These are phyloP conservation scores for Candida tibetensis DNA, from an alignment of 805 yeast species.

Conservation along the genomic window DNA sequence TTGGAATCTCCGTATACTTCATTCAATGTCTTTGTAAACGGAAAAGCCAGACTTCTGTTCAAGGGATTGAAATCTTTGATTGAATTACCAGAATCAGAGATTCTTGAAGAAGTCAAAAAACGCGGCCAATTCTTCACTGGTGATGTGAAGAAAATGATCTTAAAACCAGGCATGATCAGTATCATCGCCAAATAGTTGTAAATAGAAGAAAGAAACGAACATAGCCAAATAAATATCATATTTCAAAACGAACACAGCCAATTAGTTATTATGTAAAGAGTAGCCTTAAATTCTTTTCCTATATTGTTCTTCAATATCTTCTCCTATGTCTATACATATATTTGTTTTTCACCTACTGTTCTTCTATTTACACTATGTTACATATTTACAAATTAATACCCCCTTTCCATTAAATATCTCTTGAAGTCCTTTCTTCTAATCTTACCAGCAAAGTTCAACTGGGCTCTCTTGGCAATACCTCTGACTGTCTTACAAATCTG, in stretches of 20 bases:
- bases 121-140: slow-evolving; percentile 18
- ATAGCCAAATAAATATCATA: slow-evolving; percentile 6
- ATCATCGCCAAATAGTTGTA: slow-evolving; percentile 28
- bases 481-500: slow-evolving; percentile 28
- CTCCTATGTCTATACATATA: too few relatives aligned
- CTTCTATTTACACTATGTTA: slow-evolving; percentile 5
- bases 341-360: too few relatives aligned
- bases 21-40: slow-evolving; percentile 70
- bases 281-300: neutral
- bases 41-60: slow-evolving; percentile 57
- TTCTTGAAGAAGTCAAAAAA: slow-evolving; percentile 32
- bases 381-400: slow-evolving; percentile 21
- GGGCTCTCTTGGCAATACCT: slow-evolving; percentile 35
- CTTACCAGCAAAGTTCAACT: slow-evolving; percentile 36
- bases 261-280: neutral
- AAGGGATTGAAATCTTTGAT: slow-evolving; percentile 34
- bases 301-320: neutral
- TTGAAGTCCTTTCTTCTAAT: slow-evolving; percentile 35
- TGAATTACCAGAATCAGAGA: slow-evolving; percentile 28
- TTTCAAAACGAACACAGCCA: neutral
- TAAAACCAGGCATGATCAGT: slow-evolving; percentile 50
- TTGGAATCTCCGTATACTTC: slow-evolving; percentile 34
- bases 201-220: slow-evolving; percentile 6
- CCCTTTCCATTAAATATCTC: slow-evolving; percentile 29
- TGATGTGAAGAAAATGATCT: slow-evolving; percentile 50